A percentile compares a stretch with the other conserved stretches of the same genome.
Conservation (phyloP, 2,329 filamentous ascomycete genomes). For the Lasiodiplodia sp. region DNA sequence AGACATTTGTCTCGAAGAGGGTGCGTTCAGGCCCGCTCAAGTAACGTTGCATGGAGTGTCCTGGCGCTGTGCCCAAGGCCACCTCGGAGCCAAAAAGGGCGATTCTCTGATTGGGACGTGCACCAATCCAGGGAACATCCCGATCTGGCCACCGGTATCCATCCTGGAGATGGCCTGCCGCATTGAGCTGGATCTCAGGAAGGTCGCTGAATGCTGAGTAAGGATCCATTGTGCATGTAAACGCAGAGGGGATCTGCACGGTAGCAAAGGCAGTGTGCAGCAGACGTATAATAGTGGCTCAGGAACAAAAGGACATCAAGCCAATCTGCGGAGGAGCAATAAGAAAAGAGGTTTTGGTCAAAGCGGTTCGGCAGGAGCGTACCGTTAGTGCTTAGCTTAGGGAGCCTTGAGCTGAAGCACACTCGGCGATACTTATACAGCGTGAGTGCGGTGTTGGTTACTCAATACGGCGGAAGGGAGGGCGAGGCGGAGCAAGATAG, state of each 20-base stretch:
- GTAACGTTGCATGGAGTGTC: slow-evolving; percentile 44
- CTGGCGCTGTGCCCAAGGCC: slow-evolving; percentile 34
- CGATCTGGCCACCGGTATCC: slow-evolving; percentile 32
- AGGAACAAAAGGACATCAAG: slow-evolving; percentile 14
- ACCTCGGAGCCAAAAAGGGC: slow-evolving; percentile 34
- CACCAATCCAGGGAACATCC: slow-evolving; percentile 25
- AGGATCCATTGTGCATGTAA: slow-evolving; percentile 4
- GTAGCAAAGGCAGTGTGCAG: background rate
- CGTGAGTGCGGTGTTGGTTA: background rate
- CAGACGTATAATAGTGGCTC: slow-evolving; percentile 9
- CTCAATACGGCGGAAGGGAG: slow-evolving; percentile 14
- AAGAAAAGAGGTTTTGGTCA: slow-evolving; percentile 14
- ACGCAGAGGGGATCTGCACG: background rate
- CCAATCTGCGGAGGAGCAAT: slow-evolving; percentile 10
- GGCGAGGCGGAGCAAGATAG: slow-evolving; percentile 26
- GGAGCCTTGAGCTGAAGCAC: slow-evolving; percentile 1
- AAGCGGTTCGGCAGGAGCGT: slow-evolving; percentile 3
- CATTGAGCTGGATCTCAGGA: slow-evolving; percentile 38
- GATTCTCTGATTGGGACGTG: slow-evolving; percentile 32
- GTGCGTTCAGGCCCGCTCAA: slow-evolving; percentile 39
- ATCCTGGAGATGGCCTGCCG: slow-evolving; percentile 29
- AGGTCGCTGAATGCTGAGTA: slow-evolving; percentile 32
- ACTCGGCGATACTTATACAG: slow-evolving; percentile 21
- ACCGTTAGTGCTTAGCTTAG: slow-evolving; percentile 12
- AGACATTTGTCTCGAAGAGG: slow-evolving; percentile 38